Percentiles rank a stretch among this genome's conserved stretches.
Conservation (phyloP, 1,284 basidiomycete genomes). For the Tilletia walkeri region DNA sequence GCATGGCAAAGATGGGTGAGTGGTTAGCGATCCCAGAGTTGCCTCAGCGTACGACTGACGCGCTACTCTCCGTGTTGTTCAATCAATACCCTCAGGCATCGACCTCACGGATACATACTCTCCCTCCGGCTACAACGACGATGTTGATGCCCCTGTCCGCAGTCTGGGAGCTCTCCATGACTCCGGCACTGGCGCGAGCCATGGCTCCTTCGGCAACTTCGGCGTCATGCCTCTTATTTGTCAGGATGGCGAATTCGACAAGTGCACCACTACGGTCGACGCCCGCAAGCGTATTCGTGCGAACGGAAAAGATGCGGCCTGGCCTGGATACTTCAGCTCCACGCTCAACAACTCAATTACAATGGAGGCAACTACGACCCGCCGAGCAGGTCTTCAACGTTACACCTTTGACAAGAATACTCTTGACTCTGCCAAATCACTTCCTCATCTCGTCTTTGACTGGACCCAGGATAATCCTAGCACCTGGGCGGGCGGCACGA, state of each 20-base stretch:
- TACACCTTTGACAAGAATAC: conserved; percentile 37
- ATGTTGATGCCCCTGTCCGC: conserved; percentile 33
- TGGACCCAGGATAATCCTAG: conserved; percentile 48
- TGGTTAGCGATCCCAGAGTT: conserved; percentile 30
- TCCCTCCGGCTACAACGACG: conserved; percentile 40
- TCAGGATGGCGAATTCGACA: conserved; percentile 29
- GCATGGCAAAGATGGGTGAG: conserved; percentile 44
- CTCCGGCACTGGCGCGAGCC: conserved; percentile 43
- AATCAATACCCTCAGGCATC: neutral
- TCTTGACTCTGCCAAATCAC: conserved; percentile 25
- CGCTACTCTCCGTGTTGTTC: neutral
- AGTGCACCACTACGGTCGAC: conserved; percentile 41
- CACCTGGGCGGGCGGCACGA: conserved; percentile 35
- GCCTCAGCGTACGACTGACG: neutral
- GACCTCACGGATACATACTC: conserved; percentile 33
- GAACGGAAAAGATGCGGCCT: conserved; percentile 30
- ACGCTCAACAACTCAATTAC: conserved; percentile 43
- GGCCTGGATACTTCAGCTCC: conserved; percentile 44
- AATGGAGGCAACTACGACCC: conserved; percentile 41
- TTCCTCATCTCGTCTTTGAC: conserved; percentile 40
- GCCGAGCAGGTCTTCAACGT: conserved; percentile 39
- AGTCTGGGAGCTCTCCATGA: conserved; percentile 44
- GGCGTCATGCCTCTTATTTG: conserved; percentile 45
- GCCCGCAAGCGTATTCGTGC: conserved; percentile 31
- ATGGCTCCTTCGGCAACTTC: conserved; percentile 44